Evolutionary conservation across 371 early-diverging fungal genomes (phyloP).

Genomic region (Rhizomucor miehei): DNA sequence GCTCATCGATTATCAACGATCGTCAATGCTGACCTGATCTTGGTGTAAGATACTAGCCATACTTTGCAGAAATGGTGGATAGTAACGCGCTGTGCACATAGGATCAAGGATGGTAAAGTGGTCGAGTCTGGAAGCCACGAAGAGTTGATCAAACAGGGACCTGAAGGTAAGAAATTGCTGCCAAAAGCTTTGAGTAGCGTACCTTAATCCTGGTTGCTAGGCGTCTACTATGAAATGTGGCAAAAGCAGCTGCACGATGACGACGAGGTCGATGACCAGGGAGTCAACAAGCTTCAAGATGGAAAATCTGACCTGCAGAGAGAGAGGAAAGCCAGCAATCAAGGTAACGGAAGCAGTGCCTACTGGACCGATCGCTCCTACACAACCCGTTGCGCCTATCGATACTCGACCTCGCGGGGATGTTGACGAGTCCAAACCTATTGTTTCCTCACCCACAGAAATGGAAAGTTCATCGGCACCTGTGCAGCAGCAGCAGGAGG

Average conservation of each 20-base stretch:
- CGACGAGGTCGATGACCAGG: conserved; percentile 1
- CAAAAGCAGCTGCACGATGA: conserved; percentile 80
- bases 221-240: conserved; percentile 89
- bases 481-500: background rate
- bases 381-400: background rate
- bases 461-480: background rate
- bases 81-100: background rate
- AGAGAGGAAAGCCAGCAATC: background rate
- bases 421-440: background rate
- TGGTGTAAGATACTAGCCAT: conserved; percentile 47
- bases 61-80: no score
- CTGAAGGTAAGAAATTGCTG: conserved; percentile 1
- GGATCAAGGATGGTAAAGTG: conserved; percentile 74
- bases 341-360: background rate
- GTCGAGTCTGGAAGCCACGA: conserved; percentile 88
- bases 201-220: no score
- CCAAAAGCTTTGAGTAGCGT: no score
- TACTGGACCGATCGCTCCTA: background rate
- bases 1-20: conserved; percentile 91
- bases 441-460: conserved; percentile 9
- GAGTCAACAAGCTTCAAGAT: background rate
- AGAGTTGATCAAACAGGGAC: conserved; percentile 60
- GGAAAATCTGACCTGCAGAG: background rate
- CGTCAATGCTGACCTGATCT: conserved; percentile 74
- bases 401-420: background rate